Base-by-base conservation (phyloP, 306 rosid genomes). In the Chamaecrista fasciculata region DNA sequence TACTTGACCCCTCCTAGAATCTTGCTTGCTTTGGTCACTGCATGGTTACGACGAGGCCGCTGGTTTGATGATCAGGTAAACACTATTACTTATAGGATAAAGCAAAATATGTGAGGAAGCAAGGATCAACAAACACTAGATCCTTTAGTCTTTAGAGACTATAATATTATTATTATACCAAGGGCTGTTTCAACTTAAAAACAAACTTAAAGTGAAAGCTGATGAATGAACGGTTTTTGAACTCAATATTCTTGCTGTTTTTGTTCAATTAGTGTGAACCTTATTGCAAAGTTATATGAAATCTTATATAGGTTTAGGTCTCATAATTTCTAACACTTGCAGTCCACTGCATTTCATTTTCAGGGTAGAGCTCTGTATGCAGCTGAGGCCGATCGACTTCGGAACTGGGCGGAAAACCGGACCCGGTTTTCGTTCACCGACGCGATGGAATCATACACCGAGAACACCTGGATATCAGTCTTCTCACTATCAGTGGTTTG, bases 1-100 rank as follows among this genome's bases (percentile, higher is more conserved):
- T 94, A 91, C 90, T 84, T 94, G 81, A 94, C 99, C 62, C 99
- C 97, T 69, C 99, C 99, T 11, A 84, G 99, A 77, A 94, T 94
- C 85, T 84, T 94, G 68, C 85, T 94, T 65, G 99, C 99, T 60
- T 64, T 91, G 68, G 95, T 94, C 77, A 91, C 99, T 52, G 92
- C 96, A 28, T 94, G 99, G 97, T 66, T 94, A 39, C 86, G 97
- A 21, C 86, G 84, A 36, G 96, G 91, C 48, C 99, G 97, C 55
- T 94, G 99, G 99, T 94, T 94, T 20, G 99, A 94, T 64, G 97
- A 87, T 12, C 76, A 90, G 96, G 98, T 87, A 65, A 31, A 69
- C 47, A 57, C 40, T 23, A 15, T 4, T 62, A 12, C 11, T 46
- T 48, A 23, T 55, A 28, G 36, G 29, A 11, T 68, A 8, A 67